These are phyloP conservation scores for Chrysanthemum makinoi DNA, from an alignment of 129 eudicot genomes.

Conservation along the genomic window DNA sequence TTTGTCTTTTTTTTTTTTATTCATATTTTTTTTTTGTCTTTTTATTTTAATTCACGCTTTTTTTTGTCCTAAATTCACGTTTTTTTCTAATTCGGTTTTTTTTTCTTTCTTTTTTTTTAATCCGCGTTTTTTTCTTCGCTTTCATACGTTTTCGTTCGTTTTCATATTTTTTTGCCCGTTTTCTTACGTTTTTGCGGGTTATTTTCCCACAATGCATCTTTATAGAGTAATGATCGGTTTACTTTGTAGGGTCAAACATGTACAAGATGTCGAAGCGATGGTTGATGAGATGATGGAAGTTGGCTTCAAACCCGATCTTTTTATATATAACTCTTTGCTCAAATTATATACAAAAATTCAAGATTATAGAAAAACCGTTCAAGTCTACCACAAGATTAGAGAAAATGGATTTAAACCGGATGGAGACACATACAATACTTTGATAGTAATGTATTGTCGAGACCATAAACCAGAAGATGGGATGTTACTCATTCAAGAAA, in stretches of 20 bases:
- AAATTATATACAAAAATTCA: slow-evolving; percentile 67
- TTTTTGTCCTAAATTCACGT: too few relatives aligned
- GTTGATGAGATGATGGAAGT: not conserved
- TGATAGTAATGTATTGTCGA: slow-evolving; percentile 87
- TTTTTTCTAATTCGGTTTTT: too few relatives aligned
- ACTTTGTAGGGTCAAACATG: slow-evolving; percentile 63
- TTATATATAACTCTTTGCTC: slow-evolving; percentile 68
- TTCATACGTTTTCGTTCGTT: too few relatives aligned
- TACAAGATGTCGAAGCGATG: slow-evolving; percentile 71
- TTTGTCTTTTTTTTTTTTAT: too few relatives aligned
- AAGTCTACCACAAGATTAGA: slow-evolving; percentile 61
- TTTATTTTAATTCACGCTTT: too few relatives aligned
- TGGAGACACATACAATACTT: slow-evolving; percentile 76
- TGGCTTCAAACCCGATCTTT: slow-evolving; percentile 85
- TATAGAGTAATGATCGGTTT: slow-evolving; percentile 54
- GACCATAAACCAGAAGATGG: slow-evolving; percentile 89
- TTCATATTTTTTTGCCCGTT: too few relatives aligned
- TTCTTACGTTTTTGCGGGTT: too few relatives aligned
- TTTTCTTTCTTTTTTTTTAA: too few relatives aligned
- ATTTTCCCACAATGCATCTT: slow-evolving; percentile 21
- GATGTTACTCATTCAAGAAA: slow-evolving; percentile 57
- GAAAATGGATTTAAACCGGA: slow-evolving; percentile 73
- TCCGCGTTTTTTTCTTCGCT: too few relatives aligned
- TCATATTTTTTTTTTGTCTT: too few relatives aligned
- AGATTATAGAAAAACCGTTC: slow-evolving; percentile 67